Evolutionary conservation across 2,329 filamentous ascomycete species (phyloP), one percentile per base, ranked within the genome.

Genomic region (Hypoxylon sp.): DNA sequence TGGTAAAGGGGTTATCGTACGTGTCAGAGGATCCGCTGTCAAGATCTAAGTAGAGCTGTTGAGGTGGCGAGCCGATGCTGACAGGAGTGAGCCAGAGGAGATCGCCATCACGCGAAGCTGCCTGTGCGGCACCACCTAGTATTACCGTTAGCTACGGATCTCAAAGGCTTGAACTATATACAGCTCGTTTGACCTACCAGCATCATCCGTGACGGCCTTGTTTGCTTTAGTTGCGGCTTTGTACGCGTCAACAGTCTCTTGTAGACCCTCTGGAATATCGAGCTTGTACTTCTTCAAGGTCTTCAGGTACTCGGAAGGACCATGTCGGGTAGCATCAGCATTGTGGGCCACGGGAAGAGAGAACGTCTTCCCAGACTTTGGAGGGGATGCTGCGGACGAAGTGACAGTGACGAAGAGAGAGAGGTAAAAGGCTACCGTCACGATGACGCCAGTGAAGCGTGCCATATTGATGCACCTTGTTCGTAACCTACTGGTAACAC

Each of bases 1-100:
- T 19, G 7, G 25, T 72, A 67, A 67, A 75, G 75, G 60, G 68
- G 7, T 10, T 60, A 73, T 11, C 91, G 86, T 86, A 96, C 90
- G 86, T 78, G 64, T 88, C 86, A 9, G 83, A 80, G 6, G 86
- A 88, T 10, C 85, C 86, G 1, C 85, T 87, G 69, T 87, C 85
- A 23, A 87, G 71, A n/a, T 85, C 81, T 45, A 87, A 73, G 50
- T 81, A 82, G 45, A 86, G 60, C 5, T 74, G 77, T 67, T 87
- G 85, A 0, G 82, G 79, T 0, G 85, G 85, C 13, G 78, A 83
- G 9, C 85, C 85, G 50, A 87, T 74, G 52, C 80, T 74, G 25
- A 85, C 72, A 28, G 84, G 80, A 30, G 81, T 78, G 25, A 84
- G 74, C 75, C 80, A 85, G 58, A 82, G 76, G 58, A 82, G 74